Evolutionary conservation across 306 rosid species (phyloP), one percentile per base, ranked within the genome.

Genomic region (Trichosanthes cucumerina): DNA sequence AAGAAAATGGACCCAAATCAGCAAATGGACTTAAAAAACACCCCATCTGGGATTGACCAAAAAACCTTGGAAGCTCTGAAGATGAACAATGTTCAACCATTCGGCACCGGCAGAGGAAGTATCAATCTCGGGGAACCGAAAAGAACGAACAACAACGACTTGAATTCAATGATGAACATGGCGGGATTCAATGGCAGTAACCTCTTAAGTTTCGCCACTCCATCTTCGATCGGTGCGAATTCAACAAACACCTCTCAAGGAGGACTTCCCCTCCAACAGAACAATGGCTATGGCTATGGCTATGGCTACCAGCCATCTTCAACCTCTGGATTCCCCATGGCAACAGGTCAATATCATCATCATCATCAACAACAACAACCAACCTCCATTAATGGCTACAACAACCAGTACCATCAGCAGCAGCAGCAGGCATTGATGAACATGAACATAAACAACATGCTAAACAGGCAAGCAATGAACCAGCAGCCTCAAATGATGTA

Each of bases 401-500:
- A 56, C 62, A 19, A 66, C 14, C 50, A 38, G 26, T 34, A 66
- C 16, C 49, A 69, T 4, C 50, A 69, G 7, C 75, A 69, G 2
- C 52, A 47, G 3, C 75, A 41, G 81, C 9, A 81, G 26, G 84
- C 88, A 90, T 89, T 83, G 85, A 85, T 84, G 88, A 90, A 88
- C 88, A 92, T 52, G 80, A 72, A 47, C 52, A 47, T 84, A 85
- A 82, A 88, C 86, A 85, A 91, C 81, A 86, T 90, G 84, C 89
- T 86, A 78, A 81, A 85, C 0, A 89, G 90, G 85, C 91, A 88
- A 39, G 89, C 74, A n/a, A 80, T 88, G 88, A 91, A 84, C 56
- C 85, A 78, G 21, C 92, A 86, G 71, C 82, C 97, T 1, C 98
- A 92, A 80, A 90, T 92, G 91, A 90, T 94, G 98, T 92, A 90